Percentiles rank a stretch among this genome's conserved stretches.
Evolutionary conservation across 225 moss, liverwort and hornwort genomes (phyloP).

Genomic region (Asterella californica): DNA sequence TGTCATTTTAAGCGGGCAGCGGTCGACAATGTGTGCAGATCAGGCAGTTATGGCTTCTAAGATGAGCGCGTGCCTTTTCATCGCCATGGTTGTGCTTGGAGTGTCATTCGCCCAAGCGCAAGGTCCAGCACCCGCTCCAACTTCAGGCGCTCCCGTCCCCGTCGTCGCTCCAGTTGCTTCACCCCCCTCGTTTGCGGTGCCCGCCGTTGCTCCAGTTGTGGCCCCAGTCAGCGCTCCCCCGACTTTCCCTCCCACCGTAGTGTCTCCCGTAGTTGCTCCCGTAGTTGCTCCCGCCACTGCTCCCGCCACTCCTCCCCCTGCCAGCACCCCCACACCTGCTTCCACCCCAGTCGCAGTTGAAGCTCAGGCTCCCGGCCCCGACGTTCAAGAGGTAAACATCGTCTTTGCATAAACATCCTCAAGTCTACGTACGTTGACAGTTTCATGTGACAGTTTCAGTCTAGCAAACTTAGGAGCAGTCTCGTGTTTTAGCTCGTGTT

Average conservation of each 20-base stretch:
- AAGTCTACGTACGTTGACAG: background rate
- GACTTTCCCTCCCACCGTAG: background rate
- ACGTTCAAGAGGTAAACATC: background rate
- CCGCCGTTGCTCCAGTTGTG: conserved; percentile 18
- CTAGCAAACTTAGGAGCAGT: background rate
- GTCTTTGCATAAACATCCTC: background rate
- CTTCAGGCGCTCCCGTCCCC: background rate
- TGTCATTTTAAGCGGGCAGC: no score
- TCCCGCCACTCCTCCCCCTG: conserved; percentile 13
- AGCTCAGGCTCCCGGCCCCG: background rate
- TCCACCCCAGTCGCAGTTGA: background rate
- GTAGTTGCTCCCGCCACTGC: background rate
- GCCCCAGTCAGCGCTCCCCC: background rate
- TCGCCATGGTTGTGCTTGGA: conserved; percentile 22
- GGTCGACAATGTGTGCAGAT: background rate
- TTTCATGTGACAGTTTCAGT: no score
- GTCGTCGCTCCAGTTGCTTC: background rate
- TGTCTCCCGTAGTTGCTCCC: conserved; percentile 1
- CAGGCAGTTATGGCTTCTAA: background rate
- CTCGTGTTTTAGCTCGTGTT: background rate
- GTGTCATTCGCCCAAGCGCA: conserved; percentile 6
- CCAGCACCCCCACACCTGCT: background rate
- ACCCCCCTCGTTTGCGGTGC: background rate
- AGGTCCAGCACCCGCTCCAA: conserved; percentile 13
- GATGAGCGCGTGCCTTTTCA: conserved; percentile 14